A percentile compares a stretch with the other conserved stretches of the same genome.
Evolutionary conservation across 345 rosid genomes (phyloP).

Genomic region (Clausena lansium): DNA sequence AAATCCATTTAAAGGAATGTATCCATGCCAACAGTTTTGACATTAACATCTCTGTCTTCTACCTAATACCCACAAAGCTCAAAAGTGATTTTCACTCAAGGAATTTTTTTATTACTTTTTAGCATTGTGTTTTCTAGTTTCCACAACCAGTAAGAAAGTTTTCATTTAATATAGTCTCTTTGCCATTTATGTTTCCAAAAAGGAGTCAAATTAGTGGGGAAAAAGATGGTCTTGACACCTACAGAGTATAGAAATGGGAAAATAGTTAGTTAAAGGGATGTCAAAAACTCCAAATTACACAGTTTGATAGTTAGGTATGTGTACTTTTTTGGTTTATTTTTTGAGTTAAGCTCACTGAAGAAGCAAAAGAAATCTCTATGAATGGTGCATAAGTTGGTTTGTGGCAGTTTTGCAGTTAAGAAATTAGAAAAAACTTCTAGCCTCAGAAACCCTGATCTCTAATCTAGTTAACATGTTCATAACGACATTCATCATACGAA

Average conservation of each 20-base stretch:
- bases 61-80: slow-evolving; percentile 35
- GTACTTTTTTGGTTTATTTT: slow-evolving; percentile 4
- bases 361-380: slow-evolving; percentile 24
- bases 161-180: not conserved
- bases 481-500: slow-evolving; percentile 4
- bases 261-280: slow-evolving; percentile 5
- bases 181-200: slow-evolving; percentile 3
- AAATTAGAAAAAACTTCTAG: slow-evolving; percentile 30
- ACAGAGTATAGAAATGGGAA: not conserved
- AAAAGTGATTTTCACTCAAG: slow-evolving; percentile 46
- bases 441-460: slow-evolving; percentile 5
- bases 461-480: slow-evolving; percentile 5
- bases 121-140: slow-evolving; percentile 4
- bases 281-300: not conserved
- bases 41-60: slow-evolving; percentile 34
- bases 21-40: slow-evolving; percentile 33
- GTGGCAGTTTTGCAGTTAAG: slow-evolving; percentile 33
- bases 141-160: slow-evolving; percentile 10
- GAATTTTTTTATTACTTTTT: slow-evolving; percentile 2
- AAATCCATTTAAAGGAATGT: slow-evolving; percentile 47
- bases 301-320: slow-evolving; percentile 26
- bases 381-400: slow-evolving; percentile 29
- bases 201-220: not conserved
- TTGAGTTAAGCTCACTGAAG: slow-evolving; percentile 2
- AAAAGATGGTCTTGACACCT: slow-evolving; percentile 1